Percentiles rank a stretch among this genome's conserved stretches.
Evolutionary conservation across 352 stramenopile species (phyloP).

Genomic region (Phytopythium ostracodes): DNA sequence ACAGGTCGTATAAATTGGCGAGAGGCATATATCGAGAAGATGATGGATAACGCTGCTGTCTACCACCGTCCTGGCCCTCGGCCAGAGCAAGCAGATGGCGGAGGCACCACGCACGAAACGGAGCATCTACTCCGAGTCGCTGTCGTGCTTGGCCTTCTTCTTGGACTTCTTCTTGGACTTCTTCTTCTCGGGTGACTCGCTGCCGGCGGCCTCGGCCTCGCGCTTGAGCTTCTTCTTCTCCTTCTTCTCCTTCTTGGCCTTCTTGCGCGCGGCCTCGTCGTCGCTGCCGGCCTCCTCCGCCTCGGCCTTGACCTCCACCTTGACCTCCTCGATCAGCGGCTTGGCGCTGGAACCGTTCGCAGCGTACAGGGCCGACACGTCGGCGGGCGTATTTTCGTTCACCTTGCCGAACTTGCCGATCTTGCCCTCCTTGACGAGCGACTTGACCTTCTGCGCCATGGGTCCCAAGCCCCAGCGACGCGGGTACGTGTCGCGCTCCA

Average conservation of each 20-base stretch:
- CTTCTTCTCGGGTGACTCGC: constrained; percentile 82
- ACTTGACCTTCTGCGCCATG: constrained; percentile 99
- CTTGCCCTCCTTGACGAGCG: constrained; percentile 93
- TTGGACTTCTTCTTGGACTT: constrained; percentile 91
- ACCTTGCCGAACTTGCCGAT: constrained; percentile 90
- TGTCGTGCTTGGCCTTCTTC: constrained; percentile 66
- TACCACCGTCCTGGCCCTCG: not conserved
- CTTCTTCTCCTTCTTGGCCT: constrained; percentile 75
- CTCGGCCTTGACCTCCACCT: constrained; percentile 23
- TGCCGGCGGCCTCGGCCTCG: constrained; percentile 46
- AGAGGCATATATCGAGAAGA: constrained; percentile 3
- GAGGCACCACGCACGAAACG: not conserved
- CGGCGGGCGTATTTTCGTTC: constrained; percentile 79
- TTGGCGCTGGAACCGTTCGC: constrained; percentile 45
- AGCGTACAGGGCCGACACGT: constrained; percentile 74
- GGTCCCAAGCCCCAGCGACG: constrained; percentile 98
- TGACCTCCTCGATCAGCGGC: constrained; percentile 60
- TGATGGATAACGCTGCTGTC: not conserved
- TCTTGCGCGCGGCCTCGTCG: constrained; percentile 17
- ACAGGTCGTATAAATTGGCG: constrained; percentile 1
- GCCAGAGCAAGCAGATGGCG: too few relatives aligned
- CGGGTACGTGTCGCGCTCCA: constrained; percentile 99
- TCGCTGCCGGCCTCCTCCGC: constrained; percentile 11
- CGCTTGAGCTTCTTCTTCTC: constrained; percentile 85
- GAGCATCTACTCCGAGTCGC: constrained; percentile 63